Conservation (phyloP, 177 flowering plant species). For the Telopea speciosissima region DNA sequence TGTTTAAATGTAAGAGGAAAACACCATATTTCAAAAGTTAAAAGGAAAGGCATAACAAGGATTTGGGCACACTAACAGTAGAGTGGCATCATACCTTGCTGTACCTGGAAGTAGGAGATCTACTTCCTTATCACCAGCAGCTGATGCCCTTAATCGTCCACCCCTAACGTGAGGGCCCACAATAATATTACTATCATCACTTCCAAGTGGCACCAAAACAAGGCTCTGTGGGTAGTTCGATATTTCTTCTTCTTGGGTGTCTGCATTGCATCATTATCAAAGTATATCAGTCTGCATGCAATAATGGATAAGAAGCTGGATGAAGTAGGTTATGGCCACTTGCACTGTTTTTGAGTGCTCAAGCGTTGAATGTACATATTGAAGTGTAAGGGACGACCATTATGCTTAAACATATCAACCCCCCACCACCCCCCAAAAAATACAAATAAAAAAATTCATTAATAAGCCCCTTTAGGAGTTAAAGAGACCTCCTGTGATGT, state of each 20-base stretch:
- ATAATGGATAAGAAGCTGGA: background rate
- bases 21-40: background rate
- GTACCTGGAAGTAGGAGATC: slow-evolving; percentile 99
- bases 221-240: slow-evolving; percentile 81
- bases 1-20: slow-evolving; percentile 22
- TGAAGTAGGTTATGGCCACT: background rate
- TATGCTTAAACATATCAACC: too few species aligned
- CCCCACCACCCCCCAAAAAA: too few species aligned
- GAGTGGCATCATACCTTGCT: slow-evolving; percentile 52
- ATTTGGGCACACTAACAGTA: background rate
- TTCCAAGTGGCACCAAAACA: slow-evolving; percentile 79
- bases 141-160: slow-evolving; percentile 73
- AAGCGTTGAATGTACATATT: too few species aligned
- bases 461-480: too few species aligned
- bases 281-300: background rate
- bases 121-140: slow-evolving; percentile 83
- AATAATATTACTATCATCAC: slow-evolving; percentile 60
- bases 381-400: too few species aligned
- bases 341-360: background rate
- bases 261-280: slow-evolving; percentile 22
- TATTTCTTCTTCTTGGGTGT: slow-evolving; percentile 69
- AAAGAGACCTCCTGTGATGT: too few species aligned
- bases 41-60: too few species aligned
- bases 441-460: too few species aligned
- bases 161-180: slow-evolving; percentile 97